Conservation (phyloP, 2,329 filamentous ascomycete genomes). For the Neodidymelliopsis sp. region DNA sequence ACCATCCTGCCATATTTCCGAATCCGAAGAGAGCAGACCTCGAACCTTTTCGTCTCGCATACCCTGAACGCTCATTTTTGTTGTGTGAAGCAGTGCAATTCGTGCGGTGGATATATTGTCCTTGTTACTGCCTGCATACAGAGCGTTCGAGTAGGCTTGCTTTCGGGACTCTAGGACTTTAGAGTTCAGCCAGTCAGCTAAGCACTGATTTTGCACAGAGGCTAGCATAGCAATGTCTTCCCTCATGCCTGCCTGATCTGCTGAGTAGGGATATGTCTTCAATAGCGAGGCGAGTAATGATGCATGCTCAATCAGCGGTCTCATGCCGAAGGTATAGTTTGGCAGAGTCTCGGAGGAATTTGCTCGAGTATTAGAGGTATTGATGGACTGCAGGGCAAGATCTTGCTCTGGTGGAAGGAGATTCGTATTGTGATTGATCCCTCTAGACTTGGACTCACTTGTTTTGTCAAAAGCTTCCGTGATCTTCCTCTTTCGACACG, state of each 20-base stretch:
- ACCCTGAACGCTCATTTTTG: background rate
- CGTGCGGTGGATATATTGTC: too few relatives aligned
- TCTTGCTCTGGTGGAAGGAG: background rate
- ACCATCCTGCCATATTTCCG: conserved; percentile 31
- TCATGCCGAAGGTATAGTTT: conserved; percentile 14
- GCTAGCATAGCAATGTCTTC: conserved; percentile 32
- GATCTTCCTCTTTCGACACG: background rate
- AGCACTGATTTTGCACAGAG: conserved; percentile 19
- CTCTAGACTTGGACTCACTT: background rate
- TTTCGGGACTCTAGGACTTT: conserved; percentile 3
- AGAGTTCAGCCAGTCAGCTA: conserved; percentile 25
- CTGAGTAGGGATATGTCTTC: conserved; percentile 24
- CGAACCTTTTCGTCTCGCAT: conserved; percentile 22
- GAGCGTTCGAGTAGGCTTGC: background rate
- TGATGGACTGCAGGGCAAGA: too few relatives aligned
- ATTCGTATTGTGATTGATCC: background rate
- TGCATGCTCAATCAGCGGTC: conserved; percentile 24
- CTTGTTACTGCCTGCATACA: background rate
- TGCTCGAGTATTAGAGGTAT: too few relatives aligned
- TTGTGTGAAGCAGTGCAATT: too few relatives aligned
- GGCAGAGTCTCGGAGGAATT: too few relatives aligned
- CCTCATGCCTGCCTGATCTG: conserved; percentile 20
- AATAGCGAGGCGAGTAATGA: conserved; percentile 23
- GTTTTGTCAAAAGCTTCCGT: background rate
- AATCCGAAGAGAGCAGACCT: conserved; percentile 20